These are phyloP conservation scores for Phytophthora ramorum DNA, from an alignment of 352 stramenopile genomes.

Conservation along the genomic window DNA sequence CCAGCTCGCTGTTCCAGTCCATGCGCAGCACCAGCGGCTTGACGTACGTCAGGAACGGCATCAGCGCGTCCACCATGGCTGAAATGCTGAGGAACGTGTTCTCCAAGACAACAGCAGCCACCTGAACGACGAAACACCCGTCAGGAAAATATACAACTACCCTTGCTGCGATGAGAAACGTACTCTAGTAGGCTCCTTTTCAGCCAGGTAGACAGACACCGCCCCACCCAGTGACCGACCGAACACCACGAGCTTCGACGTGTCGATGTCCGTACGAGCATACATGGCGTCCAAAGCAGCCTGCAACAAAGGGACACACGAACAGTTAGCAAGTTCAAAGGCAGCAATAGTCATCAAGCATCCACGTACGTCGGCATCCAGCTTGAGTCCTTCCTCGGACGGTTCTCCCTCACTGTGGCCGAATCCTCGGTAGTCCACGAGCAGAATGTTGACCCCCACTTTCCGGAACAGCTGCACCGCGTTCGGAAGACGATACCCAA, in stretches of 20 bases:
- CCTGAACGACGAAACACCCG: constrained; percentile 33
- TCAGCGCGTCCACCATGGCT: constrained; percentile 94
- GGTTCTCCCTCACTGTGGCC: constrained; percentile 90
- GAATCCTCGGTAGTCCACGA: constrained; percentile 96
- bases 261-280: constrained; percentile 82
- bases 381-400: constrained; percentile 90
- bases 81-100: constrained; percentile 96
- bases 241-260: constrained; percentile 91
- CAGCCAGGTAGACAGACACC: constrained; percentile 91
- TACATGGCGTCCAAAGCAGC: constrained; percentile 85
- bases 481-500: constrained; percentile 94
- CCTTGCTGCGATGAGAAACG: not conserved
- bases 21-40: constrained; percentile 93
- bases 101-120: constrained; percentile 93
- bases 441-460: constrained; percentile 89
- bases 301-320: constrained; percentile 27
- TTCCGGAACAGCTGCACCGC: constrained; percentile 90
- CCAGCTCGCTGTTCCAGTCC: constrained; percentile 84
- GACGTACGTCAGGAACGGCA: constrained; percentile 91
- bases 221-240: constrained; percentile 92
- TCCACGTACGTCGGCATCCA: constrained; percentile 86
- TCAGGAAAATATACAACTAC: not conserved
- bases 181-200: constrained; percentile 75
- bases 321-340: not conserved
- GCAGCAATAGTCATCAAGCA: not conserved